These are phyloP conservation scores for Daucus carota DNA, from an alignment of 129 eudicot species.

Conservation along the genomic window DNA sequence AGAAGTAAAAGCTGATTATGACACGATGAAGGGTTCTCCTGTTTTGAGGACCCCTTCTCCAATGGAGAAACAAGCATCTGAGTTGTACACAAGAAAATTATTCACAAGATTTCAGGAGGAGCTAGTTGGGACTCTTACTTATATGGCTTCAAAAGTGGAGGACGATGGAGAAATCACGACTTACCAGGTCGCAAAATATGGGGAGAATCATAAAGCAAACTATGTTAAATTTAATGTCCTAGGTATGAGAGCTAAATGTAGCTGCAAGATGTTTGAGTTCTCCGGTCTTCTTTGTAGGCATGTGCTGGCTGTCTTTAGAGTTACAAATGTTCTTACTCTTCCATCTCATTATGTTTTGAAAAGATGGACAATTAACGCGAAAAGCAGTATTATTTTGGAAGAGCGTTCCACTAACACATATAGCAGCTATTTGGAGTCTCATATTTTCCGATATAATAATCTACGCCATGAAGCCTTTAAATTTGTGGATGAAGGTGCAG, in stretches of 20 bases:
- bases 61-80: conserved; percentile 66
- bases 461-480: conserved; percentile 47
- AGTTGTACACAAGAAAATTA: conserved; percentile 45
- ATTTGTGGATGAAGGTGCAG: conserved; percentile 57
- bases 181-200: conserved; percentile 58
- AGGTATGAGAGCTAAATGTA: conserved; percentile 53
- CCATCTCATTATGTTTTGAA: conserved; percentile 44
- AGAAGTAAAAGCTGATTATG: conserved; percentile 62
- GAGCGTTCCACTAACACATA: conserved; percentile 29
- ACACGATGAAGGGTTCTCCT: conserved; percentile 42
- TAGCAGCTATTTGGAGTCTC: conserved; percentile 39
- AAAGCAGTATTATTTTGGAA: conserved; percentile 46
- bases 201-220: conserved; percentile 46
- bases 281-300: conserved; percentile 56
- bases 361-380: conserved; percentile 56
- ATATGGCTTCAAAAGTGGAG: conserved; percentile 50
- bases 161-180: conserved; percentile 42
- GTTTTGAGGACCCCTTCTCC: conserved; percentile 60
- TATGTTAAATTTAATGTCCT: conserved; percentile 39
- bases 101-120: conserved; percentile 59
- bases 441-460: conserved; percentile 46
- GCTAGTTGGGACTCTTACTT: conserved; percentile 51
- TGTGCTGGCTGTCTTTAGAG: conserved; percentile 59
- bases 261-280: conserved; percentile 67
- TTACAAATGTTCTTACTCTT: conserved; percentile 59